Evolutionary conservation across 1,284 basidiomycete species (phyloP).

Genomic region (Trichosporon coremiiforme): DNA sequence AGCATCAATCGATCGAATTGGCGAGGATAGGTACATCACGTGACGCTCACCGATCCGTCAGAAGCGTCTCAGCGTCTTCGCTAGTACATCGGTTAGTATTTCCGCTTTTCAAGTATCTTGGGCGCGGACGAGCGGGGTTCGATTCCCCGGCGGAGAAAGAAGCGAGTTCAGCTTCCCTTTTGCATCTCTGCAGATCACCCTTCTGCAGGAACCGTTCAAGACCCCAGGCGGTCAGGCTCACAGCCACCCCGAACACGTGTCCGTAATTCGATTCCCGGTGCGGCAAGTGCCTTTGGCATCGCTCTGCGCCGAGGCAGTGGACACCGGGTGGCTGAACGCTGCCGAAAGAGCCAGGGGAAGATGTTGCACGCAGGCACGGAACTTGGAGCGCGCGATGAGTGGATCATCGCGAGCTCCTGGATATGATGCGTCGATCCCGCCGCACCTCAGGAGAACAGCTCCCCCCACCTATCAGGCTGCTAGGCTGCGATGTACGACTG

Average conservation of each 20-base stretch:
- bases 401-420: neutral
- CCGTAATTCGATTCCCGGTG: neutral
- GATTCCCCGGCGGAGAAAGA: conserved; percentile 14
- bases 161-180: neutral
- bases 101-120: conserved; percentile 12
- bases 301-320: neutral
- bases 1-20: neutral
- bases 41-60: neutral
- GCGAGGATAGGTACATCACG: neutral
- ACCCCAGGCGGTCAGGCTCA: neutral
- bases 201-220: no score
- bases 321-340: neutral
- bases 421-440: neutral
- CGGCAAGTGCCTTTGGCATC: neutral
- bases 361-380: neutral
- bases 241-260: neutral
- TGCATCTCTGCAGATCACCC: neutral
- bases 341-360: neutral
- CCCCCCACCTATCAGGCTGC: no score
- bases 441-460: neutral
- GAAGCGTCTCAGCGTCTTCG: neutral
- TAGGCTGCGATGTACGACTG: no score
- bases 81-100: conserved; percentile 10
- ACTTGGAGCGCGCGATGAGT: neutral
- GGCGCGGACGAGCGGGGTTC: conserved; percentile 7